Conservation (phyloP, 1,284 basidiomycete species). For the Apiotrichum gamsii region DNA sequence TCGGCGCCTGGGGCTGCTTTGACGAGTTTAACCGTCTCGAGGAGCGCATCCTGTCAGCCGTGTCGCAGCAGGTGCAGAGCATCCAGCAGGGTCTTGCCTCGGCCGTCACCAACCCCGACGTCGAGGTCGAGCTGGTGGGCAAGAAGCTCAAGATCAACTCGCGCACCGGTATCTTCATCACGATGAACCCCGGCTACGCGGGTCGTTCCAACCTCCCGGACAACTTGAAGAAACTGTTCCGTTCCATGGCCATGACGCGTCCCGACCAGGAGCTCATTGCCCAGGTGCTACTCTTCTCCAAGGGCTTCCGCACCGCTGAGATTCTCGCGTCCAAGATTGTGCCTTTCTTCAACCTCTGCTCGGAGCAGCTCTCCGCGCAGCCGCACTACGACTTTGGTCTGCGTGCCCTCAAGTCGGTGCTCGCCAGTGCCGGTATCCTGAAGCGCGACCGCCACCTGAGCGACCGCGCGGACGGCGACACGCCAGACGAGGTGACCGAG, state of each 20-base stretch:
- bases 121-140: conserved; percentile 92
- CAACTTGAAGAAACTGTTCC: conserved; percentile 64
- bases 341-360: conserved; percentile 97
- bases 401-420: conserved; percentile 92
- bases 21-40: conserved; percentile 98
- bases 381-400: conserved; percentile 99
- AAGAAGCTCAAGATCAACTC: conserved; percentile 88
- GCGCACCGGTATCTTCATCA: conserved; percentile 96
- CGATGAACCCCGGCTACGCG: conserved; percentile 97
- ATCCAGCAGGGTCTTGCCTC: conserved; percentile 91
- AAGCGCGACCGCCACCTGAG: conserved; percentile 76
- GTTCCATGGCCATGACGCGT: conserved; percentile 96
- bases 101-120: conserved; percentile 70
- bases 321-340: conserved; percentile 94
- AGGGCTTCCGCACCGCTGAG: conserved; percentile 97
- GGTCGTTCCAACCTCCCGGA: conserved; percentile 92
- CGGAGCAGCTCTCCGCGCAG: conserved; percentile 92
- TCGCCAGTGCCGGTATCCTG: conserved; percentile 93
- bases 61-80: conserved; percentile 97
- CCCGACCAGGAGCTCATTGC: conserved; percentile 98
- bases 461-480: conserved; percentile 25
- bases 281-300: conserved; percentile 98
- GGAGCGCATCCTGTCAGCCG: conserved; percentile 94
- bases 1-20: conserved; percentile 98
- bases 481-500: conserved; percentile 65